Conservation (phyloP, 2,329 filamentous ascomycete species). For the Calonectria honghensis region DNA sequence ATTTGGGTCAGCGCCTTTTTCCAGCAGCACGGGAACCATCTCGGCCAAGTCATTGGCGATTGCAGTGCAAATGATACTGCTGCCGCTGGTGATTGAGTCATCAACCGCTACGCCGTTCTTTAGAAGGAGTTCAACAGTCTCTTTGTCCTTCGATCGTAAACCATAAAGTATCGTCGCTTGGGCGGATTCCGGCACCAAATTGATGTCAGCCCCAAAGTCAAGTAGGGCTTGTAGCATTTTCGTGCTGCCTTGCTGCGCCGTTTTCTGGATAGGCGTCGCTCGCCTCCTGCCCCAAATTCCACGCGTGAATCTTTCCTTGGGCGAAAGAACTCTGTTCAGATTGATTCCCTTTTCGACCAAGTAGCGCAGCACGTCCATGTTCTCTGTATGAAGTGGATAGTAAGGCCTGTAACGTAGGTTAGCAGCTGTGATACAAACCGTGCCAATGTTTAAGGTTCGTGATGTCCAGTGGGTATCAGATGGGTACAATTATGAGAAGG, state of each 20-base stretch:
- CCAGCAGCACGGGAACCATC: background rate
- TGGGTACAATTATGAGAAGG: too few species aligned
- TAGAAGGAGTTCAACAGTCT: background rate
- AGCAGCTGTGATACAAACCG: background rate
- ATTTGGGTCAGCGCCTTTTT: slow-evolving; percentile 15
- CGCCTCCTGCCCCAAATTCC: background rate
- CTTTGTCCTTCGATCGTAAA: background rate
- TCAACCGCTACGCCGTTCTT: background rate
- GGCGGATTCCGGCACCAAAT: background rate
- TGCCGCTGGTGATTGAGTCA: background rate
- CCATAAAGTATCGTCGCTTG: background rate
- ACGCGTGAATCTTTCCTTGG: background rate
- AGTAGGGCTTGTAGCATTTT: slow-evolving; percentile 4
- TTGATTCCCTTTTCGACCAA: slow-evolving; percentile 20
- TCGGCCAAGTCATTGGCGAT: background rate
- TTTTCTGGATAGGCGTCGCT: background rate
- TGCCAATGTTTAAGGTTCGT: background rate
- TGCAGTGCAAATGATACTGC: slow-evolving; percentile 5
- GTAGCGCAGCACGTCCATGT: background rate
- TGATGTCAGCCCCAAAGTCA: slow-evolving; percentile 13
- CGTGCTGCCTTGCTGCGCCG: background rate
- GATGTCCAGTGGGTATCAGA: background rate
- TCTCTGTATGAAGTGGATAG: background rate
- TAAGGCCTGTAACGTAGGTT: background rate
- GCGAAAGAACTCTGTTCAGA: background rate